phyloP scores from a whole-genome alignment of 805 yeast genomes.

The Ogataea neopini region DNA sequence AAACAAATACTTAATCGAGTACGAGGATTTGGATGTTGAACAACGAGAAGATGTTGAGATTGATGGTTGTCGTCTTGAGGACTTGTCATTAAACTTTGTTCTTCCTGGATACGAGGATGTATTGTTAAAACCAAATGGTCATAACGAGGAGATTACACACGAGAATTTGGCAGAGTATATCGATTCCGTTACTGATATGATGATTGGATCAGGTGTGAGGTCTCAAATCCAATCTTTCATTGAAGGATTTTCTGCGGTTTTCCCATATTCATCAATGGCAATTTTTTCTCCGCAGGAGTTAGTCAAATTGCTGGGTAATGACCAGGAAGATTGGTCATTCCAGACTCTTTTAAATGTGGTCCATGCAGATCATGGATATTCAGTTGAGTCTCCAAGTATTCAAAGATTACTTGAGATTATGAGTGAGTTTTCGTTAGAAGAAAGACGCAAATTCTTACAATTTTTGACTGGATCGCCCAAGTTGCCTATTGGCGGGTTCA shows the following conservation, averaged over 20 bases:
- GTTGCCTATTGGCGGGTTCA: conserved; percentile 92
- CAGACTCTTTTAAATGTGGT: conserved; percentile 60
- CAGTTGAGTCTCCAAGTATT: conserved; percentile 64
- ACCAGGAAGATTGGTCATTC: conserved; percentile 83
- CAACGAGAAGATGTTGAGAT: conserved; percentile 19
- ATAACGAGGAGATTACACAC: conserved; percentile 45
- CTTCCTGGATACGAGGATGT: conserved; percentile 74
- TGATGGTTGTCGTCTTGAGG: conserved; percentile 43
- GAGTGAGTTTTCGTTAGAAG: conserved; percentile 49
- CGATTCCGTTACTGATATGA: conserved; percentile 53
- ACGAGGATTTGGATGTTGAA: conserved; percentile 8
- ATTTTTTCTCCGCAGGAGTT: conserved; percentile 78
- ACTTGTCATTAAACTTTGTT: conserved; percentile 62
- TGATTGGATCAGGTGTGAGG: conserved; percentile 62
- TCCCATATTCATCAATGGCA: conserved; percentile 71
- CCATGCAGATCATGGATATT: conserved; percentile 89
- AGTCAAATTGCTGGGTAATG: conserved; percentile 68
- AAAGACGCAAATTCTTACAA: conserved; percentile 75
- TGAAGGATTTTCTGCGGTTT: conserved; percentile 78
- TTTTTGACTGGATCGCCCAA: conserved; percentile 93
- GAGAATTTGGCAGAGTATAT: conserved; percentile 62
- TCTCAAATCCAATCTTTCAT: conserved; percentile 68
- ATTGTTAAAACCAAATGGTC: conserved; percentile 61
- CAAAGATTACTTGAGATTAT: conserved; percentile 62
- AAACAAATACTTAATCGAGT: conserved; percentile 39